A percentile compares a stretch with the other conserved stretches of the same genome.
Conservation (phyloP, 306 rosid species). For the Rosa multiflora region DNA sequence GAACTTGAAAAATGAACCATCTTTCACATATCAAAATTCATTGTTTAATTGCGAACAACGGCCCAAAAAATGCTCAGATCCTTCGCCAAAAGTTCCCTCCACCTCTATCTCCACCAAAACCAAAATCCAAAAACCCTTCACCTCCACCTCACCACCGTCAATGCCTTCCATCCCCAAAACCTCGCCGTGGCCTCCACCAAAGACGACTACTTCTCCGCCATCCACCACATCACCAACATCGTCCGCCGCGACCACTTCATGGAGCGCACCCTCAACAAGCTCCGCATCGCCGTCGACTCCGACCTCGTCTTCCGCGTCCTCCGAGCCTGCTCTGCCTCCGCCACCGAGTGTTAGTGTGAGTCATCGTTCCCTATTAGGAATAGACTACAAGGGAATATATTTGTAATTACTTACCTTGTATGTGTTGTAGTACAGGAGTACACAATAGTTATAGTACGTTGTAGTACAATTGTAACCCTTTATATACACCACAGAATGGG, state of each 20-base stretch:
- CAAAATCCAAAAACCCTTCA: background rate
- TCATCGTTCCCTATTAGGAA: too few relatives aligned
- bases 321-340: constrained; percentile 62
- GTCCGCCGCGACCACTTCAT: constrained; percentile 61
- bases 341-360: too few relatives aligned
- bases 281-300: constrained; percentile 61
- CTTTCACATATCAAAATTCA: too few relatives aligned
- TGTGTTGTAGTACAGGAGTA: too few relatives aligned
- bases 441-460: too few relatives aligned
- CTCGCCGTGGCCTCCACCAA: constrained; percentile 21
- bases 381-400: too few relatives aligned
- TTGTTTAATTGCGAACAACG: too few relatives aligned
- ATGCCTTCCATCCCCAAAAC: constrained; percentile 16
- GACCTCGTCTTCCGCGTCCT: constrained; percentile 92
- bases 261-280: constrained; percentile 70
- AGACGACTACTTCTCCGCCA: constrained; percentile 80
- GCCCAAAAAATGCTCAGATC: background rate
- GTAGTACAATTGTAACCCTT: too few relatives aligned
- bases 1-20: too few relatives aligned
- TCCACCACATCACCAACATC: constrained; percentile 82
- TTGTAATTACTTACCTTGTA: too few relatives aligned
- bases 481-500: too few relatives aligned
- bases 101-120: constrained; percentile 10
- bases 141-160: constrained; percentile 6
- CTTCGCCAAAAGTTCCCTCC: constrained; percentile 13